Percentiles rank a stretch among this genome's conserved stretches.
Evolutionary conservation across 108 stramenopile species (phyloP).

Genomic region (Pseudonitzschia pungens): DNA sequence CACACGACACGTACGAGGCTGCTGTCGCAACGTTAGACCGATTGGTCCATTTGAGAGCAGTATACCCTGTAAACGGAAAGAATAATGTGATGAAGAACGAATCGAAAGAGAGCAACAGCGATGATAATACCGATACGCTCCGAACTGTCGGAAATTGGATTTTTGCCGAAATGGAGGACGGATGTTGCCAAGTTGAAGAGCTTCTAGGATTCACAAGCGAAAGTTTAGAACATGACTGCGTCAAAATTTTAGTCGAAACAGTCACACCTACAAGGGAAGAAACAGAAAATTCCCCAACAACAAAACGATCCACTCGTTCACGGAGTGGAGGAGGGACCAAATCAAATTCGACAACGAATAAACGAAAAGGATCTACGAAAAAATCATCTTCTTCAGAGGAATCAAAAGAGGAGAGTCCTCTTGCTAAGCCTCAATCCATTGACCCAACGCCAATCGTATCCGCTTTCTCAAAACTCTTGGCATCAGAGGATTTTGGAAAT

Average conservation of each 20-base stretch:
- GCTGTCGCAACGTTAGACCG: conserved; percentile 19
- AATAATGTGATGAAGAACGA: not conserved
- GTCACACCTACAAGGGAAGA: not conserved
- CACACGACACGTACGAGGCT: not conserved
- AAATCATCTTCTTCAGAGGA: not conserved
- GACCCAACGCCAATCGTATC: conserved; percentile 2
- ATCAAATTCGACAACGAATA: not conserved
- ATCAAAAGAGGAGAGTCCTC: not conserved
- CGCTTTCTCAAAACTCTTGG: conserved; percentile 5
- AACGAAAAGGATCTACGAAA: not conserved
- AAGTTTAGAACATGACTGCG: conserved; percentile 1
- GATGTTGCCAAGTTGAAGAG: conserved; percentile 11
- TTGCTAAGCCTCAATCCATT: not conserved
- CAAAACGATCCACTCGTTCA: conserved; percentile 12
- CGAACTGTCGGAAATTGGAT: not conserved
- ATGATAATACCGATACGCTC: not conserved
- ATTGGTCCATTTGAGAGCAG: conserved; percentile 20
- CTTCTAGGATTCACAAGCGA: not conserved
- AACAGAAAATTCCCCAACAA: not conserved
- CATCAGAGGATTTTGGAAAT: not conserved
- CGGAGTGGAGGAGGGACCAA: not conserved
- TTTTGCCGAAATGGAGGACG: not conserved
- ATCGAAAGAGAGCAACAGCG: not conserved
- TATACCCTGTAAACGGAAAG: not conserved
- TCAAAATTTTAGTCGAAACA: conserved; percentile 2